These are phyloP conservation scores for Calonectria hongkongensis DNA, from an alignment of 2,329 filamentous ascomycete genomes.

Conservation along the genomic window DNA sequence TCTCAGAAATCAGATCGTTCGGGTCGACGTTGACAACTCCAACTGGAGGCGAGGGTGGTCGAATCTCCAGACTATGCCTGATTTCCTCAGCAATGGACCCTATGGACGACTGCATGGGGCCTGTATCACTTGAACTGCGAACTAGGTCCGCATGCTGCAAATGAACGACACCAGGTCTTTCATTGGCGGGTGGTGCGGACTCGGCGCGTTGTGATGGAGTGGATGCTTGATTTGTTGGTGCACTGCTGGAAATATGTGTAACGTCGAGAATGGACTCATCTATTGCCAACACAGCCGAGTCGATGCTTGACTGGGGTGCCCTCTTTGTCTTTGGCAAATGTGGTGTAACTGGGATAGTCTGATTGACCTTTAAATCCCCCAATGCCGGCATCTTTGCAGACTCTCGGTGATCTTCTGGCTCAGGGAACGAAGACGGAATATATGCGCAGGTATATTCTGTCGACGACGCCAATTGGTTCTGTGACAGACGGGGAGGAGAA, in stretches of 20 bases:
- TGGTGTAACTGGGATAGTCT: slow-evolving; percentile 55
- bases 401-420: slow-evolving; percentile 36
- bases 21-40: slow-evolving; percentile 67
- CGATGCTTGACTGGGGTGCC: slow-evolving; percentile 20
- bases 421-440: slow-evolving; percentile 54
- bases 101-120: slow-evolving; percentile 44
- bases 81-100: slow-evolving; percentile 44
- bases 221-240: slow-evolving; percentile 42
- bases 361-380: slow-evolving; percentile 25
- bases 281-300: slow-evolving; percentile 31
- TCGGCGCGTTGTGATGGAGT: slow-evolving; percentile 51
- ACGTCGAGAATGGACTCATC: slow-evolving; percentile 50
- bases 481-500: slow-evolving; percentile 40
- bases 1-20: slow-evolving; percentile 73
- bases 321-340: slow-evolving; percentile 16
- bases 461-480: slow-evolving; percentile 22
- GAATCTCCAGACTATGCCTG: slow-evolving; percentile 68
- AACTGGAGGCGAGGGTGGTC: slow-evolving; percentile 71
- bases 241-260: slow-evolving; percentile 60
- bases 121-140: slow-evolving; percentile 58
- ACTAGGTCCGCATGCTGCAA: slow-evolving; percentile 46
- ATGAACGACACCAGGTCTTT: slow-evolving; percentile 51
- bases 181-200: slow-evolving; percentile 57
- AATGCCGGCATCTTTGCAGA: slow-evolving; percentile 27
- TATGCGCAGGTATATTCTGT: slow-evolving; percentile 21